phyloP scores from a whole-genome alignment of 1,284 basidiomycete genomes.

The Ceratobasidium papillatum region DNA sequence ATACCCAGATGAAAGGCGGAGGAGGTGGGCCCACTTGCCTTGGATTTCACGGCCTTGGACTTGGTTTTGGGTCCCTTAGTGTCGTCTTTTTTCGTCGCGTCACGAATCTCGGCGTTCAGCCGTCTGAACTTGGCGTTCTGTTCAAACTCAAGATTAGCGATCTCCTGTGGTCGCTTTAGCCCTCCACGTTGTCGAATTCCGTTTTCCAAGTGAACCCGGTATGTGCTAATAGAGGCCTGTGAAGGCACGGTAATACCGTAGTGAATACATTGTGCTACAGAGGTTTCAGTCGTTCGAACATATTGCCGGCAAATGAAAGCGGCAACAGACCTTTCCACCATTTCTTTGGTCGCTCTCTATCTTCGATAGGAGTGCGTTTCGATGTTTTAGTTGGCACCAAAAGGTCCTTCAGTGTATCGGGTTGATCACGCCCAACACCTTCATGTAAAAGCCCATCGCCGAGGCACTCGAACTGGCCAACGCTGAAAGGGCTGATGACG shows the following conservation, averaged over 20 bases:
- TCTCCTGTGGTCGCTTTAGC: conserved; percentile 9
- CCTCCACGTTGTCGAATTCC: conserved; percentile 30
- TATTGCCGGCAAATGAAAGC: not conserved
- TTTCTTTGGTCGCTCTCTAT: conserved; percentile 34
- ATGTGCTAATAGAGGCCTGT: conserved; percentile 17
- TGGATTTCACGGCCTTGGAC: not conserved
- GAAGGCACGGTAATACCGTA: conserved; percentile 9
- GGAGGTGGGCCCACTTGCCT: not conserved
- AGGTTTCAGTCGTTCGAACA: not conserved
- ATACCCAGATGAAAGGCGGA: no score
- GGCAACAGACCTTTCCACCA: conserved; percentile 24
- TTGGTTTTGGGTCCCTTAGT: conserved; percentile 10
- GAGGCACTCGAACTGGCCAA: conserved; percentile 22
- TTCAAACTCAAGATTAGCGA: conserved; percentile 19
- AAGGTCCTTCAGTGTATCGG: conserved; percentile 16
- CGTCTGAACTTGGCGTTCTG: conserved; percentile 32
- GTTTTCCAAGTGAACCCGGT: conserved; percentile 28
- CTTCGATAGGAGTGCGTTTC: conserved; percentile 24
- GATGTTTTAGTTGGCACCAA: conserved; percentile 25
- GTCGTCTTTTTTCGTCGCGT: conserved; percentile 12
- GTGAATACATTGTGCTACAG: conserved; percentile 30
- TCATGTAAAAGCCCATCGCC: conserved; percentile 30
- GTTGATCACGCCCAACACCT: conserved; percentile 21
- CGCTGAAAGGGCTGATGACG: not conserved
- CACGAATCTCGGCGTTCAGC: conserved; percentile 25